phyloP scores from a whole-genome alignment of 208 protist genomes.

The Jaenimonas drosophilae region DNA sequence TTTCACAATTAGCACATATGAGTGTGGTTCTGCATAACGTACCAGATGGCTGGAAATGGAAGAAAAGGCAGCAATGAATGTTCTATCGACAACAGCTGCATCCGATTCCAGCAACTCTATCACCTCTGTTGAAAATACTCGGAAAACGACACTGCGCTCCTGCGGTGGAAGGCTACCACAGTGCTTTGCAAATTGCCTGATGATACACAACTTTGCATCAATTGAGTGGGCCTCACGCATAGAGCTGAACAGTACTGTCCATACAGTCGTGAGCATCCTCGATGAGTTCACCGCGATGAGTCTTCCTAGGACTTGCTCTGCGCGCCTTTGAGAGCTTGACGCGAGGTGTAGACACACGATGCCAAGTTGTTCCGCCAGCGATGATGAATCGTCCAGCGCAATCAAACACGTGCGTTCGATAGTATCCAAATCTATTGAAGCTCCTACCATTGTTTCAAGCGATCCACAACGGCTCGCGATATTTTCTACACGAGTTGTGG shows the following conservation, averaged over 20 bases:
- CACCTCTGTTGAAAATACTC: conserved; percentile 23
- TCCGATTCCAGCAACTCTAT: conserved; percentile 13
- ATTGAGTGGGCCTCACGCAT: conserved; percentile 17
- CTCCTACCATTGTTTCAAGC: too few relatives aligned
- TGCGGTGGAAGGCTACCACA: conserved; percentile 15
- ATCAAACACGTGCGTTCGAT: too few relatives aligned
- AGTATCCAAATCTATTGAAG: too few relatives aligned
- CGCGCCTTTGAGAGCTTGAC: conserved; percentile 4
- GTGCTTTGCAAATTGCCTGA: conserved; percentile 36
- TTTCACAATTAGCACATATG: too few relatives aligned
- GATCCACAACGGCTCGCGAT: too few relatives aligned
- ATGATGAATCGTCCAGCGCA: too few relatives aligned
- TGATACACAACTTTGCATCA: conserved; percentile 19
- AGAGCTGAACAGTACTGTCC: conserved; percentile 38
- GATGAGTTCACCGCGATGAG: conserved; percentile 11
- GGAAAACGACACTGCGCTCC: conserved; percentile 30
- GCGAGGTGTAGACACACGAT: conserved; percentile 3
- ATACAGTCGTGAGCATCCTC: conserved; percentile 20
- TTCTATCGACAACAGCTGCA: too few relatives aligned
- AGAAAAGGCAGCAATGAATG: too few relatives aligned
- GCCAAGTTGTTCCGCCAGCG: conserved; percentile 8
- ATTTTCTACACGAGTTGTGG: too few relatives aligned
- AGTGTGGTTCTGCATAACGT: too few relatives aligned
- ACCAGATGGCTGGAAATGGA: too few relatives aligned
- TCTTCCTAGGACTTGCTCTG: conserved; percentile 7